Percentiles rank a stretch among this genome's conserved stretches.
phyloP scores from a whole-genome alignment of 2,329 filamentous ascomycete genomes.

The Seiridium unicorne region DNA sequence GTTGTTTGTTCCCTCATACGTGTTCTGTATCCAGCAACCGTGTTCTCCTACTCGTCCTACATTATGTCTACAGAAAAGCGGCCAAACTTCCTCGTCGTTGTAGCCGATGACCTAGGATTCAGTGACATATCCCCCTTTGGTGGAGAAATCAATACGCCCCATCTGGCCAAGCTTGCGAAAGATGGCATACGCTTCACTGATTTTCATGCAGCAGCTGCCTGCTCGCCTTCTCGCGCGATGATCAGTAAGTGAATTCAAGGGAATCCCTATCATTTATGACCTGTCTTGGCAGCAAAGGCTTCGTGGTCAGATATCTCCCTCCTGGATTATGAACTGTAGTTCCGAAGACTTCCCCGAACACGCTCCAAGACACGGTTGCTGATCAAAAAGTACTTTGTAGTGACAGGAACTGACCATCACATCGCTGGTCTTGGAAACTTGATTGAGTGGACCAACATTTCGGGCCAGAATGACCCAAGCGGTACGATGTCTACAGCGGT shows the following conservation, averaged over 20 bases:
- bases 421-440: slow-evolving; percentile 58
- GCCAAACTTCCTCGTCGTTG: slow-evolving; percentile 59
- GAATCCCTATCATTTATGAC: slow-evolving; percentile 26
- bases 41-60: no score
- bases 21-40: no score
- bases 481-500: slow-evolving; percentile 30
- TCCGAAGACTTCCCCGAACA: no score
- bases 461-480: slow-evolving; percentile 29
- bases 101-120: slow-evolving; percentile 61
- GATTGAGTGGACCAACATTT: slow-evolving; percentile 46
- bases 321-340: no score
- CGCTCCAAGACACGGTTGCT: no score
- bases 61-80: slow-evolving; percentile 29
- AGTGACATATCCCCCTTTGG: slow-evolving; percentile 59
- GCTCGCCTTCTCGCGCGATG: slow-evolving; percentile 65
- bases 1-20: no score
- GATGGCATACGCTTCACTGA: slow-evolving; percentile 59
- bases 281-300: no score
- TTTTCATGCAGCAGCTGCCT: slow-evolving; percentile 64
- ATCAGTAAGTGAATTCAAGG: slow-evolving; percentile 32
- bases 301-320: no score
- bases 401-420: slow-evolving; percentile 60
- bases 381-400: no score
- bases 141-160: slow-evolving; percentile 59
- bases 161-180: slow-evolving; percentile 52